These are phyloP conservation scores for Schoenoplectus tabernaemontani DNA, from an alignment of 202 grass and related monocot species.

Conservation along the genomic window DNA sequence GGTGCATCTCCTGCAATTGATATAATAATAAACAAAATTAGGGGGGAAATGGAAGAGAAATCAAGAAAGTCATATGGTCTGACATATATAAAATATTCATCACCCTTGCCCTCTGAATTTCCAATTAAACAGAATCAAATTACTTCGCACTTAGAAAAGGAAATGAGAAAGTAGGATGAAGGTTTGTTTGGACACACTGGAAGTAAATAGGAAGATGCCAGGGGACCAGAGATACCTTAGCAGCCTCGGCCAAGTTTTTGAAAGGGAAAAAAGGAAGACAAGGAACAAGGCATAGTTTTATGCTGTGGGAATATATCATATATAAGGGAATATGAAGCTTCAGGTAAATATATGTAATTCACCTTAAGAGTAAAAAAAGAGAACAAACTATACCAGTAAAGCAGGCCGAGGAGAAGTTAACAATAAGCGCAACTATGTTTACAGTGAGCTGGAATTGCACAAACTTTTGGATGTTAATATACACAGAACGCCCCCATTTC, in stretches of 20 bases:
- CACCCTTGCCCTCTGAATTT: not conserved
- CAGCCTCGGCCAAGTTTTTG: too few species aligned
- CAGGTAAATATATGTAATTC: not conserved
- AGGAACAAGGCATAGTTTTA: not conserved
- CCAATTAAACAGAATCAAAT: not conserved
- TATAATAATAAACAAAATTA: conserved; percentile 27
- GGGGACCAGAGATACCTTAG: too few species aligned
- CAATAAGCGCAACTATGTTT: conserved; percentile 81
- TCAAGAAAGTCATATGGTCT: not conserved
- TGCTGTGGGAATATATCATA: not conserved
- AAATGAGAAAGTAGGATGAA: not conserved
- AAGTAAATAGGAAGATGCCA: not conserved
- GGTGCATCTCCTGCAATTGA: conserved; percentile 63
- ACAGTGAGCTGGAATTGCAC: conserved; percentile 98
- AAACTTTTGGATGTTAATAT: conserved; percentile 98
- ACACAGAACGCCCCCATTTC: conserved; percentile 95
- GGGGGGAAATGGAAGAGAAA: conserved; percentile 7
- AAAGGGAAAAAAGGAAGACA: too few species aligned
- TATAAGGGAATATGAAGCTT: not conserved
- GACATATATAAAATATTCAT: not conserved
- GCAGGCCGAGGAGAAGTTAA: conserved; percentile 92
- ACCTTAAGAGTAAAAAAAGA: not conserved
- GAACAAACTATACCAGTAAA: conserved; percentile 47
- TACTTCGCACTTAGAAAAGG: not conserved
- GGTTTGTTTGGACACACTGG: not conserved